A percentile compares a stretch with the other conserved stretches of the same genome.
These are phyloP conservation scores for Calamus simplicifolius DNA, from an alignment of 176 grass and related monocot genomes.

Conservation along the genomic window DNA sequence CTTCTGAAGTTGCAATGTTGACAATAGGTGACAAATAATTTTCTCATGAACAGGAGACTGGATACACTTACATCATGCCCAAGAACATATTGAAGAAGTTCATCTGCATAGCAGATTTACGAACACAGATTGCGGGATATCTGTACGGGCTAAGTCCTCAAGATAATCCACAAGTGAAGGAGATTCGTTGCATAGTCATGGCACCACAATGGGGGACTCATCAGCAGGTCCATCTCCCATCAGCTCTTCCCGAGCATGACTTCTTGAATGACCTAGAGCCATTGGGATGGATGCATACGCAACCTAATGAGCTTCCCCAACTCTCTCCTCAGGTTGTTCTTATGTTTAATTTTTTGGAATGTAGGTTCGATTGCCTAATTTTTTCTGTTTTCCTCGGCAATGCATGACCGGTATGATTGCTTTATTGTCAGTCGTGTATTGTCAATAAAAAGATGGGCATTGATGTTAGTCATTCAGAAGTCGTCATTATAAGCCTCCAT, in stretches of 20 bases:
- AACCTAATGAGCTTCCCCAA: constrained; percentile 96
- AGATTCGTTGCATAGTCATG: constrained; percentile 90
- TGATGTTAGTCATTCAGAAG: too few relatives aligned
- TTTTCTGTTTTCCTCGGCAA: too few relatives aligned
- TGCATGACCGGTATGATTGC: too few relatives aligned
- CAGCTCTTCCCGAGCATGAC: constrained; percentile 91
- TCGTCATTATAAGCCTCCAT: too few relatives aligned
- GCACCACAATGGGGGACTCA: constrained; percentile 91
- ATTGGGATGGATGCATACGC: constrained; percentile 95
- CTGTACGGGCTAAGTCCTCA: constrained; percentile 89
- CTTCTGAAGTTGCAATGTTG: neutral
- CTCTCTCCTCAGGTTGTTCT: constrained; percentile 78
- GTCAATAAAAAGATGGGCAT: too few relatives aligned
- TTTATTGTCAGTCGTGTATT: too few relatives aligned
- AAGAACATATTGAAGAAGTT: constrained; percentile 99
- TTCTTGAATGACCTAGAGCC: constrained; percentile 92
- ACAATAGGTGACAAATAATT: neutral
- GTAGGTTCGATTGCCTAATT: neutral
- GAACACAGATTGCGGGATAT: constrained; percentile 84
- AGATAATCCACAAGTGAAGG: constrained; percentile 96
- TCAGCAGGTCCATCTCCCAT: constrained; percentile 85
- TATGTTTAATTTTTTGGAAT: neutral
- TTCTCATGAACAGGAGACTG: constrained; percentile 76
- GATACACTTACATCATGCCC: constrained; percentile 99
- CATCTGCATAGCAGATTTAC: constrained; percentile 96